Evolutionary conservation across 352 stramenopile species (phyloP).

Genomic region (Aphanomyces invadans): DNA sequence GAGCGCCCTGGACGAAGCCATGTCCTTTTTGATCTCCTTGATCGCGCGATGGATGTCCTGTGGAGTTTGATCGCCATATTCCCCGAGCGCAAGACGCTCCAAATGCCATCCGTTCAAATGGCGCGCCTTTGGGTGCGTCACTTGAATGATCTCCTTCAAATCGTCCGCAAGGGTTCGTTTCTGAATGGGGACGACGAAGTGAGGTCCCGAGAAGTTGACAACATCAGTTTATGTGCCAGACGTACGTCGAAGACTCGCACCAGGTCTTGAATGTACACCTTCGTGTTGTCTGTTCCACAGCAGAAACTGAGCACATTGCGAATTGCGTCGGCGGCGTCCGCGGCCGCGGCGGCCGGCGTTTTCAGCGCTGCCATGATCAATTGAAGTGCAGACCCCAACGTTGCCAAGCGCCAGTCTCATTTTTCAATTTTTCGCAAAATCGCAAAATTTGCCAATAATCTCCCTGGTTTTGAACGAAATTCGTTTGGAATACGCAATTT

Average conservation of each 20-base stretch:
- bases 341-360: not conserved
- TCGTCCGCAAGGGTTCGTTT: slow-evolving; percentile 22
- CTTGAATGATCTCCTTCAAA: slow-evolving; percentile 20
- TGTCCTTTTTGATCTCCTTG: slow-evolving; percentile 16
- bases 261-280: slow-evolving; percentile 20
- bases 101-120: slow-evolving; percentile 24
- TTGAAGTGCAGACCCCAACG: too few species aligned
- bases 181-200: not conserved
- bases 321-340: not conserved
- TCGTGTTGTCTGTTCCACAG: slow-evolving; percentile 10
- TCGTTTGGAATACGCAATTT: too few species aligned
- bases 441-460: too few species aligned
- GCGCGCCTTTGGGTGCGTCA: slow-evolving; percentile 22
- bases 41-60: slow-evolving; percentile 18
- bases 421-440: too few species aligned
- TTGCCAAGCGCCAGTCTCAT: too few species aligned
- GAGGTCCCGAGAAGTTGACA: not conserved
- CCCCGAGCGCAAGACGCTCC: slow-evolving; percentile 15
- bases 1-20: slow-evolving; percentile 1
- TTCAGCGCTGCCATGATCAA: not conserved
- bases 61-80: slow-evolving; percentile 19
- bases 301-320: slow-evolving; percentile 9
- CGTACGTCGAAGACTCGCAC: slow-evolving; percentile 24
- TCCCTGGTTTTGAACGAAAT: too few species aligned
- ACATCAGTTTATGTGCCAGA: too few species aligned